Percentiles rank a stretch among this genome's conserved stretches.
phyloP scores from a whole-genome alignment of 2,329 filamentous ascomycete species.

The Claviceps fusiformis region DNA sequence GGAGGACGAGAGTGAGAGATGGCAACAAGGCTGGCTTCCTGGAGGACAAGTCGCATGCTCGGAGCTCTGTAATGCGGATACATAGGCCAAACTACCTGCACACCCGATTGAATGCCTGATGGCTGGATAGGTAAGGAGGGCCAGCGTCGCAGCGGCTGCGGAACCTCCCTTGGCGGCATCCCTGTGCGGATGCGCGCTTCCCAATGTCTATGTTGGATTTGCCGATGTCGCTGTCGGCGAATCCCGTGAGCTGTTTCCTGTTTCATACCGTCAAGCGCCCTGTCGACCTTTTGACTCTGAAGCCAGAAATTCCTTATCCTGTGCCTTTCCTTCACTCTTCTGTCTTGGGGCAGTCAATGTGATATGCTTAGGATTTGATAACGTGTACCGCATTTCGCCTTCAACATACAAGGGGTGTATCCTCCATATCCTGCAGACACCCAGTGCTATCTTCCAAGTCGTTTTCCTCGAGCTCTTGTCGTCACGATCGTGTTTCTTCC shows the following conservation, averaged over 20 bases:
- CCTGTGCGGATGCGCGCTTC: slow-evolving; percentile 1
- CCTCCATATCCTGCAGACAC: too few species aligned
- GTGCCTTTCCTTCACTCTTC: too few species aligned
- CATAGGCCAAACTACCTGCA: neutral
- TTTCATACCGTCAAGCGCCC: slow-evolving; percentile 1
- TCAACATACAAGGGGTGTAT: too few species aligned
- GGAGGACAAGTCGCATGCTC: neutral
- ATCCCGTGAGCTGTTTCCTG: slow-evolving; percentile 1
- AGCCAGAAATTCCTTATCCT: too few species aligned
- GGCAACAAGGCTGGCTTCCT: neutral
- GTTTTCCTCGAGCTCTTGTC: too few species aligned
- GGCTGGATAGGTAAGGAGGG: neutral
- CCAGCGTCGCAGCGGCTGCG: slow-evolving; percentile 1
- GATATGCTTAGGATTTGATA: too few species aligned
- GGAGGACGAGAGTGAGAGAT: neutral
- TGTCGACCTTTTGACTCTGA: neutral
- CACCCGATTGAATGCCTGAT: neutral
- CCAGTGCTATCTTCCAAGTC: too few species aligned
- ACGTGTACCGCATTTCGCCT: too few species aligned
- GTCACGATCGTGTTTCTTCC: too few species aligned
- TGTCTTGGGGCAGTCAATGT: too few species aligned
- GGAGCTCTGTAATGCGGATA: neutral
- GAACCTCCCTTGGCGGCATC: neutral
- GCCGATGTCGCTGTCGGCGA: slow-evolving; percentile 5
- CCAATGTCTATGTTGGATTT: neutral